phyloP scores from a whole-genome alignment of 495 filamentous ascomycete genomes.

The Patellaria atrata region DNA sequence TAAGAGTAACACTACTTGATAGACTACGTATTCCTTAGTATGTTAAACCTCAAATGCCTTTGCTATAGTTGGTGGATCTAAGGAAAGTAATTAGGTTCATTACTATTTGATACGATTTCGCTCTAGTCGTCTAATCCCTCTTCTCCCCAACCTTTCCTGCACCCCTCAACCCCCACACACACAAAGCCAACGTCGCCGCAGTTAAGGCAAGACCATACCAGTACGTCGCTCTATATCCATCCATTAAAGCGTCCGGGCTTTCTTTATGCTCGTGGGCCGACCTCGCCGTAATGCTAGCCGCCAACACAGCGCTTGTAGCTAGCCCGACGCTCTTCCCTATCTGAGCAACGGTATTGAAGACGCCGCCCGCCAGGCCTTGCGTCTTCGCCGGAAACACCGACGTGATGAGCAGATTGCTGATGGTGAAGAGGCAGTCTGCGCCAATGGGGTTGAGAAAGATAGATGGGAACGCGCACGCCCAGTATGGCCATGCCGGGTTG shows the following conservation, averaged over 20 bases:
- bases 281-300: slow-evolving; percentile 33
- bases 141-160: slow-evolving; percentile 43
- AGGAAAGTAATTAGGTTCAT: no score
- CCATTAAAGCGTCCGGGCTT: slow-evolving; percentile 32
- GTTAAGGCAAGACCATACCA: slow-evolving; percentile 43
- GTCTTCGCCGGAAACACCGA: slow-evolving; percentile 41
- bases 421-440: slow-evolving; percentile 46
- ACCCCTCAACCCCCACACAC: slow-evolving; percentile 34
- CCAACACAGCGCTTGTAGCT: slow-evolving; percentile 41
- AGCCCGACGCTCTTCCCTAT: slow-evolving; percentile 46
- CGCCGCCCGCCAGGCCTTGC: slow-evolving; percentile 47
- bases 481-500: slow-evolving; percentile 37
- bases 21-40: no score
- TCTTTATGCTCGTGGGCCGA: slow-evolving; percentile 18
- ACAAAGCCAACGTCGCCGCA: slow-evolving; percentile 29
- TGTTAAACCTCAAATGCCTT: no score
- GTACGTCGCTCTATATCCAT: slow-evolving; percentile 45
- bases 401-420: slow-evolving; percentile 47
- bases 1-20: no score
- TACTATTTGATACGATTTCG: no score
- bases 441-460: slow-evolving; percentile 37
- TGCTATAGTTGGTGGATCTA: no score
- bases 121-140: slow-evolving; percentile 28
- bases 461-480: slow-evolving; percentile 39
- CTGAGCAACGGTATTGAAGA: slow-evolving; percentile 50